Percentiles rank a stretch among this genome's conserved stretches.
These are phyloP conservation scores for Mycena galericulata DNA, from an alignment of 768 basidiomycete genomes.

Conservation along the genomic window DNA sequence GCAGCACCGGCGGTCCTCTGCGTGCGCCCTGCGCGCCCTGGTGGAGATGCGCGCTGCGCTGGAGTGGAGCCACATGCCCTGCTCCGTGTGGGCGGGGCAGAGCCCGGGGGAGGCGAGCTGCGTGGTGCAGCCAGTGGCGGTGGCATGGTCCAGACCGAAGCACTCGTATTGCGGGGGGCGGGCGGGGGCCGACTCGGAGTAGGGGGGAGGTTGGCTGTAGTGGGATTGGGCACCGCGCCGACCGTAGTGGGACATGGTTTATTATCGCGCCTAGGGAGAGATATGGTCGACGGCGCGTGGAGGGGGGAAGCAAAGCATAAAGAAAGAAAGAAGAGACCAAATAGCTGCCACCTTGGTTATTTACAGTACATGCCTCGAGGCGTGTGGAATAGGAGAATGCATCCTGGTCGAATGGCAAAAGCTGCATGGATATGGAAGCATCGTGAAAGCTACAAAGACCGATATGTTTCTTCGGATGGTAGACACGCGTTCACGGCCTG, in stretches of 20 bases:
- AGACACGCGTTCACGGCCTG: too few species aligned
- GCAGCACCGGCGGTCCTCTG: constrained; percentile 16
- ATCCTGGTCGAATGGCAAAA: too few species aligned
- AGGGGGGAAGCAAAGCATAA: too few species aligned
- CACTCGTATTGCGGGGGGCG: background rate
- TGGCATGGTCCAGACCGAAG: background rate
- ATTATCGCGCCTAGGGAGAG: too few species aligned
- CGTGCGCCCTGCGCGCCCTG: constrained; percentile 5
- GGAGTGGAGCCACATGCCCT: constrained; percentile 16
- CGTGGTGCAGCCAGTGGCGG: background rate
- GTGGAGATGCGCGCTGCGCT: background rate
- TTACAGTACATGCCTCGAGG: too few species aligned
- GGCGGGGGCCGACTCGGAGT: background rate
- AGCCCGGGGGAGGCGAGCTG: background rate
- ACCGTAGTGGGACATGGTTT: background rate
- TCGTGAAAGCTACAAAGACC: too few species aligned
- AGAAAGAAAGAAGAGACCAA: too few species aligned
- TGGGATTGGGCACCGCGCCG: background rate
- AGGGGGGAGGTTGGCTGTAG: background rate
- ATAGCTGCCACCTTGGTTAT: too few species aligned
- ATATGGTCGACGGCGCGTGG: too few species aligned
- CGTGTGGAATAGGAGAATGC: too few species aligned
- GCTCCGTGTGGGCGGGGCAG: constrained; percentile 12
- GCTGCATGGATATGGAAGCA: too few species aligned
- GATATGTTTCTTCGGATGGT: too few species aligned